phyloP scores from a whole-genome alignment of 441 rosid species.

The Biscutella laevigata region DNA sequence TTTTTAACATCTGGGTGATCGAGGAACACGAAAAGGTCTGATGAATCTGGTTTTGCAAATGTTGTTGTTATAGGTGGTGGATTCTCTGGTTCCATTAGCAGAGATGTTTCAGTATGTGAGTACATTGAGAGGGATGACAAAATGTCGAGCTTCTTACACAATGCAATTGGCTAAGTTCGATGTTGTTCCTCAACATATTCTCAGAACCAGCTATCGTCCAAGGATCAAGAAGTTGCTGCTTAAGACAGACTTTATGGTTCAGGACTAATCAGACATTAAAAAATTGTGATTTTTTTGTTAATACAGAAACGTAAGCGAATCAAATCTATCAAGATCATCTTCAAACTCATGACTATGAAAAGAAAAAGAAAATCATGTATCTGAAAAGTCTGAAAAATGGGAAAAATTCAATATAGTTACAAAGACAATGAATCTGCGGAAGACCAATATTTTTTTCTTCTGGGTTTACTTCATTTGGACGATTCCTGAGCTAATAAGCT shows the following conservation, averaged over 20 bases:
- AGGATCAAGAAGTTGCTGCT: conserved; percentile 84
- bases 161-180: conserved; percentile 89
- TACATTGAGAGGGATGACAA: conserved; percentile 86
- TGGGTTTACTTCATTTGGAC: conserved; percentile 54
- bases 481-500: conserved; percentile 80
- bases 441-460: no score
- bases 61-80: conserved; percentile 64
- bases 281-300: conserved; percentile 8
- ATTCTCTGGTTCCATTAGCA: conserved; percentile 74
- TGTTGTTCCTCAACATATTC: conserved; percentile 79
- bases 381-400: neutral
- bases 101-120: conserved; percentile 99
- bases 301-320: neutral
- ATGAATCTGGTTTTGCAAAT: conserved; percentile 11
- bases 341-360: conserved; percentile 2
- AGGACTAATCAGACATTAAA: neutral
- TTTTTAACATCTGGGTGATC: no score
- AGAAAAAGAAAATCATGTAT: neutral
- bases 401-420: no score
- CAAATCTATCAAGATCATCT: conserved; percentile 9
- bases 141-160: conserved; percentile 87
- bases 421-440: no score
- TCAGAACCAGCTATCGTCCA: conserved; percentile 78
- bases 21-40: neutral
- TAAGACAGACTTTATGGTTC: conserved; percentile 23